Evolutionary conservation across 208 protist species (phyloP), one percentile per base, ranked within the genome.

Genomic region (Strigomonas galati): DNA sequence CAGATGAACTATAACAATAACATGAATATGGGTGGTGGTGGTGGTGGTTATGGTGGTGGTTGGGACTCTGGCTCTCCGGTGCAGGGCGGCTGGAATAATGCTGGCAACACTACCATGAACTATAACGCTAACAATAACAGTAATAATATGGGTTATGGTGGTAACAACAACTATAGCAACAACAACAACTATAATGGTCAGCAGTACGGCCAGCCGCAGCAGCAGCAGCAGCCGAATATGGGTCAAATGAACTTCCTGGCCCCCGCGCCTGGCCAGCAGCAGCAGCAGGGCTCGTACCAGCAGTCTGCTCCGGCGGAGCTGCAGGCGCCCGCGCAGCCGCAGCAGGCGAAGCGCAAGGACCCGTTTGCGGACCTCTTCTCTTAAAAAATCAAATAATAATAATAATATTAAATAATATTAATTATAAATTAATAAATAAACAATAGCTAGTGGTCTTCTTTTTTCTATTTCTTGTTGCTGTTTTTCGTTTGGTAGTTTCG

Each of bases 341-440:
- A 74, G 48, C 63, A 75, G 69, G 54, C 73, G 10, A 62, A 71
- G 32, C 62, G 72, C 35, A 80, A 80, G 64, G 87, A 94, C 62
- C 87, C 87, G 15, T 94, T 94, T 67, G 81, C 75, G 15, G 80
- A 89, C 49, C 79, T 94, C 63, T 94, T 91, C 67, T 78, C 57
- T 15, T 81, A 70, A 58, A 23, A 14, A 30, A 54, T 15, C 19
- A 27, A 30, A 30, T 19, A 17, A 28, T 24, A n/a, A 58, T 15
- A 57, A 49, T 7, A 67, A 31, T 7, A 40, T n/a, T n/a, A n/a
- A n/a, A n/a, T n/a, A 54, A 15, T 44, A 12, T 30, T 37, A 26
- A 40, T 40, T 14, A 40, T 14, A 40, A 40, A 40, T 14, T 14
- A 40, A 40, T 4, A 40, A 40, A 40, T 10, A 40, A 10, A 40